Evolutionary conservation across 2,329 filamentous ascomycete species (phyloP).

Genomic region (Exophiala calicioides): DNA sequence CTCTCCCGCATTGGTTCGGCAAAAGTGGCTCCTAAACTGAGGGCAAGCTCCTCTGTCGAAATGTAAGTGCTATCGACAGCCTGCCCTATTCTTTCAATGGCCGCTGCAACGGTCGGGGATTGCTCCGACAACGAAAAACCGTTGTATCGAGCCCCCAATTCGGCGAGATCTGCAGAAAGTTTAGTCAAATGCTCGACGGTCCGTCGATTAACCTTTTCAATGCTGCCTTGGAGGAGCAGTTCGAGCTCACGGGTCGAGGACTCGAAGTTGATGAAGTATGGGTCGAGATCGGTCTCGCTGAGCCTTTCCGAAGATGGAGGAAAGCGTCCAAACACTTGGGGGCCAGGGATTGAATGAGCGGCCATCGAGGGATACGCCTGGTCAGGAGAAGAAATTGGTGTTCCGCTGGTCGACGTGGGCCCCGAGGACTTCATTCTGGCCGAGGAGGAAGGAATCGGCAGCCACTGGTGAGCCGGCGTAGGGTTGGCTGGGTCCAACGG

Average conservation of each 20-base stretch:
- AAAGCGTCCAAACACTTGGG: constrained; percentile 73
- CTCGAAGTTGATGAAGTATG: constrained; percentile 94
- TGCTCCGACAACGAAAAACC: constrained; percentile 94
- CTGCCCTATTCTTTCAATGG: constrained; percentile 92
- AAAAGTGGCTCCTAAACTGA: constrained; percentile 85
- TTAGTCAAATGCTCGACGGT: constrained; percentile 82
- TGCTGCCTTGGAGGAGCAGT: constrained; percentile 80
- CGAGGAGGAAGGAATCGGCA: constrained; percentile 81
- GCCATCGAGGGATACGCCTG: constrained; percentile 54
- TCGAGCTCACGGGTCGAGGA: constrained; percentile 89
- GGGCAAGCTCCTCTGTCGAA: constrained; percentile 86
- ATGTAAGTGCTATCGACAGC: constrained; percentile 96
- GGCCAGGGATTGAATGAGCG: constrained; percentile 60
- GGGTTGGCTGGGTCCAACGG: constrained; percentile 94
- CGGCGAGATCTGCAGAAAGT: constrained; percentile 82
- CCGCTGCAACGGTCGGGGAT: constrained; percentile 81
- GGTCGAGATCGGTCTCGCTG: constrained; percentile 87
- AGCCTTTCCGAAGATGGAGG: constrained; percentile 75
- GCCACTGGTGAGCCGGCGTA: constrained; percentile 78
- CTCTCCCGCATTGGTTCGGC: constrained; percentile 98
- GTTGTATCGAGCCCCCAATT: constrained; percentile 94
- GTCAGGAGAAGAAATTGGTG: constrained; percentile 56
- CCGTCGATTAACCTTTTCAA: constrained; percentile 94
- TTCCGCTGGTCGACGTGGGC: constrained; percentile 50
- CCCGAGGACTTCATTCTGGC: constrained; percentile 71